Conservation (phyloP, 2,329 filamentous ascomycete genomes). For the Penicillium sp. region DNA sequence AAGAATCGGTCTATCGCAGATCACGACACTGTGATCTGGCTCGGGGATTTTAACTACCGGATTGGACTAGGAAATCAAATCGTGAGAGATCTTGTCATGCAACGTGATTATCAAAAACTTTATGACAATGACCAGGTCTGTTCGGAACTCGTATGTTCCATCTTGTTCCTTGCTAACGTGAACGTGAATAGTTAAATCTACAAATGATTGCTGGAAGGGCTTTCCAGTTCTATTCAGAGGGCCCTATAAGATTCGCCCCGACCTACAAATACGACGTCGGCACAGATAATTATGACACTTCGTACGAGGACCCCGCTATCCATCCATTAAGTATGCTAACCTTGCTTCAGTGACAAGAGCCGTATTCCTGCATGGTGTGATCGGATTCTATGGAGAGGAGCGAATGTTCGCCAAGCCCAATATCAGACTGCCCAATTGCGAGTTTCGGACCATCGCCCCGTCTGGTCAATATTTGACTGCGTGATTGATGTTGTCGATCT, state of each 20-base stretch:
- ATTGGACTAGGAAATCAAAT: constrained; percentile 80
- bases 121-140: constrained; percentile 86
- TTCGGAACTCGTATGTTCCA: background rate
- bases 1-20: constrained; percentile 87
- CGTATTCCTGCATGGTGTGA: constrained; percentile 98
- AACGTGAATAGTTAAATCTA: constrained; percentile 66
- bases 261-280: constrained; percentile 96
- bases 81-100: constrained; percentile 70
- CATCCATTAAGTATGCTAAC: constrained; percentile 28
- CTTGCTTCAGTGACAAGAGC: constrained; percentile 71
- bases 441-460: constrained; percentile 95
- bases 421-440: constrained; percentile 79
- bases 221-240: constrained; percentile 90
- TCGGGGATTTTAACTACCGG: constrained; percentile 97
- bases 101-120: constrained; percentile 70
- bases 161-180: background rate
- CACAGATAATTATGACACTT: constrained; percentile 85
- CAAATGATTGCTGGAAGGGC: constrained; percentile 92
- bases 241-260: constrained; percentile 80
- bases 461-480: constrained; percentile 86
- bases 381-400: constrained; percentile 81
- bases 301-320: constrained; percentile 53
- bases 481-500: constrained; percentile 79
- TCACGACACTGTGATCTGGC: constrained; percentile 88
- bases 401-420: constrained; percentile 74